Evolutionary conservation across 768 basidiomycete genomes (phyloP).

Genomic region (Dioszegia crocea): DNA sequence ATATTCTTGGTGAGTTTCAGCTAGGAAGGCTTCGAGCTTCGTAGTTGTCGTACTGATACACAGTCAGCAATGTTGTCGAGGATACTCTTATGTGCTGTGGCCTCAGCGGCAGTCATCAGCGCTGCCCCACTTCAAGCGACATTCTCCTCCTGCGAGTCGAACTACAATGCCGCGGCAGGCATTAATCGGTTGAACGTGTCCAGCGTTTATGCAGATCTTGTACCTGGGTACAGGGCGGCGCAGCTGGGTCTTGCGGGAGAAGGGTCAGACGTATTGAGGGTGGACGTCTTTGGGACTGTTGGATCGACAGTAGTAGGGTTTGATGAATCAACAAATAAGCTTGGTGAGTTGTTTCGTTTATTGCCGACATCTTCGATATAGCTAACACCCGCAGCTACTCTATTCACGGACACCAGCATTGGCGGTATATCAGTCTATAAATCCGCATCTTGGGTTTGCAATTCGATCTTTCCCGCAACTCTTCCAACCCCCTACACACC

Average conservation of each 20-base stretch:
- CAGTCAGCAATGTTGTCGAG: not conserved
- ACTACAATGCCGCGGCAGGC: slow-evolving; percentile 13
- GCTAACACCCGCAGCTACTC: slow-evolving; percentile 59
- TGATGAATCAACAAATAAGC: slow-evolving; percentile 60
- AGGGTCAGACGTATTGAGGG: slow-evolving; percentile 38
- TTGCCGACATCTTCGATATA: not conserved
- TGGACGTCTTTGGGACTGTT: slow-evolving; percentile 60
- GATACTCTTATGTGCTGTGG: not conserved
- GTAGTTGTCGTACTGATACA: too few species aligned
- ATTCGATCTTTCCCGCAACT: slow-evolving; percentile 71
- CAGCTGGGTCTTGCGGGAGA: slow-evolving; percentile 31
- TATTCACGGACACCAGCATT: slow-evolving; percentile 76
- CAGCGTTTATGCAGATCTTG: slow-evolving; percentile 40
- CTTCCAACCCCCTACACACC: slow-evolving; percentile 53
- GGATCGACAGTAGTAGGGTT: slow-evolving; percentile 61
- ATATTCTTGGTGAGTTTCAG: too few species aligned
- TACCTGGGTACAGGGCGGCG: slow-evolving; percentile 22
- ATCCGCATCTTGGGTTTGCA: slow-evolving; percentile 71
- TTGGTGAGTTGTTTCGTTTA: slow-evolving; percentile 56
- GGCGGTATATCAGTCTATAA: slow-evolving; percentile 71
- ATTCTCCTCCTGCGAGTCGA: slow-evolving; percentile 33
- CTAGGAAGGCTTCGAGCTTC: too few species aligned
- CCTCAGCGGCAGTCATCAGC: slow-evolving; percentile 3
- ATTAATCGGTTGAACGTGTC: slow-evolving; percentile 60
- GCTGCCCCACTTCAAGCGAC: slow-evolving; percentile 34